phyloP scores from a whole-genome alignment of 2,329 filamentous ascomycete genomes.

The Macrophomina pseudophaseolina region DNA sequence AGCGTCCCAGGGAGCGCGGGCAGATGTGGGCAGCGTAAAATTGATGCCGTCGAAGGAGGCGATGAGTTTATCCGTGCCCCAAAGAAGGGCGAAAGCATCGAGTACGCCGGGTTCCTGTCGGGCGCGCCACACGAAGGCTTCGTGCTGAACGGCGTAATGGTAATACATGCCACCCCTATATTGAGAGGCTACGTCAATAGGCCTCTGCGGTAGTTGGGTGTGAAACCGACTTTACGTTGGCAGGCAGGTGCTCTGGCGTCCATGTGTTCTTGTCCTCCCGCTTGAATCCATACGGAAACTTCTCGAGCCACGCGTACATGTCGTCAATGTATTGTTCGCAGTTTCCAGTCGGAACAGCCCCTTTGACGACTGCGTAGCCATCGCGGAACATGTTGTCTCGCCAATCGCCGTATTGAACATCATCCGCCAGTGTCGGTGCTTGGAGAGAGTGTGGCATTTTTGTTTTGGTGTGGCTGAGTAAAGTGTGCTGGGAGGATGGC shows the following conservation, averaged over 20 bases:
- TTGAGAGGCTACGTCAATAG: conserved; percentile 33
- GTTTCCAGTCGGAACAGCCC: conserved; percentile 44
- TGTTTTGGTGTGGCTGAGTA: background rate
- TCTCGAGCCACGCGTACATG: conserved; percentile 37
- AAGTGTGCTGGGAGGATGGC: background rate
- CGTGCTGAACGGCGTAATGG: conserved; percentile 46
- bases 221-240: conserved; percentile 30
- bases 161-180: conserved; percentile 54
- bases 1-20: conserved; percentile 45
- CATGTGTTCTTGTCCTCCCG: conserved; percentile 45
- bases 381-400: conserved; percentile 49
- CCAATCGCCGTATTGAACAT: conserved; percentile 42
- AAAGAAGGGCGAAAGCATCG: conserved; percentile 50
- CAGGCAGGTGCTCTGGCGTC: conserved; percentile 51
- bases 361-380: conserved; percentile 51
- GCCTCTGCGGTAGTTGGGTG: background rate
- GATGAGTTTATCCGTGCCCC: conserved; percentile 41
- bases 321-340: conserved; percentile 46
- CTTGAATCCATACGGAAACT: conserved; percentile 39
- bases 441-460: conserved; percentile 17
- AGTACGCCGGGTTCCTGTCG: conserved; percentile 48
- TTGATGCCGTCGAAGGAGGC: conserved; percentile 47
- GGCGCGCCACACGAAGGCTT: conserved; percentile 53
- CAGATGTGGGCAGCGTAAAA: conserved; percentile 49
- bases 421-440: conserved; percentile 18